Conservation (phyloP, 2,329 filamentous ascomycete species). For the Phaeosphaeriaceae sp. region DNA sequence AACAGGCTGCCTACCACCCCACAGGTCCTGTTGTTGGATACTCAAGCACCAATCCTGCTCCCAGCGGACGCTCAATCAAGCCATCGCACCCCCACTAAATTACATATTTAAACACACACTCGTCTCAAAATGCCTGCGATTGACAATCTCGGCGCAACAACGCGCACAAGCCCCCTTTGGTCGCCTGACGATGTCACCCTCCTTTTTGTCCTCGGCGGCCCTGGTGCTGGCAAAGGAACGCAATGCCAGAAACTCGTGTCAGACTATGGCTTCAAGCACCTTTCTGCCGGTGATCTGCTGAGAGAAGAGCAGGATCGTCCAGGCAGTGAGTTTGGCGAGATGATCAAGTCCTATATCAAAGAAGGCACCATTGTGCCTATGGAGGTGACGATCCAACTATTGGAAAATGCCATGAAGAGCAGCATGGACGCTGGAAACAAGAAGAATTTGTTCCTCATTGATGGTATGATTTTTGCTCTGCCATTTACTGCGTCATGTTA, state of each 20-base stretch:
- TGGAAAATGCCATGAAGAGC: constrained; percentile 90
- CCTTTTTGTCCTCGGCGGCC: constrained; percentile 93
- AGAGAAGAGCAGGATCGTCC: constrained; percentile 89
- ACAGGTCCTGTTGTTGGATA: constrained; percentile 18
- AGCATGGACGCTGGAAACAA: constrained; percentile 61
- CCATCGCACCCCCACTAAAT: constrained; percentile 37
- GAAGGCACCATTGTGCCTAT: constrained; percentile 97
- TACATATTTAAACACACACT: not conserved
- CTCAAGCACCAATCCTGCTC: constrained; percentile 32
- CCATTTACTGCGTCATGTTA: not conserved
- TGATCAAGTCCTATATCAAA: constrained; percentile 93
- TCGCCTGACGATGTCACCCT: constrained; percentile 81
- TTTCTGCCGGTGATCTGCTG: constrained; percentile 91
- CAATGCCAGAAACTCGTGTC: constrained; percentile 88
- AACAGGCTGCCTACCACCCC: constrained; percentile 35
- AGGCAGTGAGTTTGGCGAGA: constrained; percentile 85
- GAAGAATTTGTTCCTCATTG: constrained; percentile 76
- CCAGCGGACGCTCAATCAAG: constrained; percentile 30
- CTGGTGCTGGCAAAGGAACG: constrained; percentile 94
- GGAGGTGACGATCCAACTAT: constrained; percentile 92
- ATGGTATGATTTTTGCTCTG: constrained; percentile 53
- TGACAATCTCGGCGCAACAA: constrained; percentile 43
- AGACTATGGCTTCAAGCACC: constrained; percentile 89
- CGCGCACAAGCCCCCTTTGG: constrained; percentile 72
- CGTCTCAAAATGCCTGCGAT: constrained; percentile 46